Evolutionary conservation across 106 monocot species (phyloP).

Genomic region (Dendrobium chrysotoxum): DNA sequence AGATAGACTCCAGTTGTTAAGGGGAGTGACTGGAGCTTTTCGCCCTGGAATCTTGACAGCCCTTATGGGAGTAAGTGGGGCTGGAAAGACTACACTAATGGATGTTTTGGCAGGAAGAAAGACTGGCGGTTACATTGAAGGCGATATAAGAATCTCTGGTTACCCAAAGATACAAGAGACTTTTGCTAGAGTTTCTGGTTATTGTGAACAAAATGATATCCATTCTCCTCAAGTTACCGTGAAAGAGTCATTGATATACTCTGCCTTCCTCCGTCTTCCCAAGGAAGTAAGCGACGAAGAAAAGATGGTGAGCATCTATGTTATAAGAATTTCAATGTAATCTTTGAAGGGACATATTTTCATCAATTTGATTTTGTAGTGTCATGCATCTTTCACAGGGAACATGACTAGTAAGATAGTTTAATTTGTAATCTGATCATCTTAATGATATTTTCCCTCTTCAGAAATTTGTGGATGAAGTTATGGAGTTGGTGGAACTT

Average conservation of each 20-base stretch:
- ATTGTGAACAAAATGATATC: slow-evolving; percentile 72
- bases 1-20: slow-evolving; percentile 50
- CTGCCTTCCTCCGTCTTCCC: slow-evolving; percentile 51
- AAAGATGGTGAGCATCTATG: slow-evolving; percentile 37
- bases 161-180: slow-evolving; percentile 57
- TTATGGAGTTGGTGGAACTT: slow-evolving; percentile 73
- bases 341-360: not conserved
- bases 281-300: slow-evolving; percentile 34
- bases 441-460: not conserved
- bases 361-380: not conserved
- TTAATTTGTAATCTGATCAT: not conserved
- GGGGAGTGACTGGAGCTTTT: slow-evolving; percentile 47
- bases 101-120: slow-evolving; percentile 74
- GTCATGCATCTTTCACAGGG: not conserved
- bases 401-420: not conserved
- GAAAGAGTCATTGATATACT: slow-evolving; percentile 54
- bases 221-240: slow-evolving; percentile 76
- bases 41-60: slow-evolving; percentile 58
- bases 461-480: slow-evolving; percentile 77
- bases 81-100: slow-evolving; percentile 74
- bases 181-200: slow-evolving; percentile 65
- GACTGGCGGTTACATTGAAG: slow-evolving; percentile 66
- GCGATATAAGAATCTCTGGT: slow-evolving; percentile 55
- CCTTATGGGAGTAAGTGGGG: slow-evolving; percentile 70
- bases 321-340: not conserved